These are phyloP conservation scores for Sphaceloma murrayae DNA, from an alignment of 2,329 filamentous ascomycete genomes.

Conservation along the genomic window DNA sequence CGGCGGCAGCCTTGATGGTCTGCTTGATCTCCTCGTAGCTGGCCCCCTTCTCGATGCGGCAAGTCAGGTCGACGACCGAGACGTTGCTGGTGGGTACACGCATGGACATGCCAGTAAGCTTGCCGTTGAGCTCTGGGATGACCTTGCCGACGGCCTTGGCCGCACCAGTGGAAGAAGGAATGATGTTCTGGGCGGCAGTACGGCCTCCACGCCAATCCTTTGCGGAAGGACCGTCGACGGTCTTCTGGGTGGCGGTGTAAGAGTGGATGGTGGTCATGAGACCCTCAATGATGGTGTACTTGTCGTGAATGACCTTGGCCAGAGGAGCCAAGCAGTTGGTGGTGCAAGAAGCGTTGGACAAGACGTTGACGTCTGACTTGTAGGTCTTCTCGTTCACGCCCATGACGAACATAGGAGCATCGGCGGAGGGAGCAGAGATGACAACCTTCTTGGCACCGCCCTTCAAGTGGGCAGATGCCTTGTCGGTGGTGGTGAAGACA, in stretches of 20 bases:
- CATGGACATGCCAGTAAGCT: conserved; percentile 99
- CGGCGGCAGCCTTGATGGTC: conserved; percentile 72
- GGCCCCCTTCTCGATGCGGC: conserved; percentile 84
- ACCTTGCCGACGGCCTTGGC: conserved; percentile 99
- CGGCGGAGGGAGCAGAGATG: conserved; percentile 79
- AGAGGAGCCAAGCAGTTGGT: conserved; percentile 99
- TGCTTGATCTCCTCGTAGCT: conserved; percentile 87
- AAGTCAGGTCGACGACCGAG: conserved; percentile 95
- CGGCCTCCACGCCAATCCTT: conserved; percentile 99
- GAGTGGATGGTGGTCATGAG: conserved; percentile 99
- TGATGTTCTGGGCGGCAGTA: conserved; percentile 99
- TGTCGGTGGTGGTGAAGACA: conserved; percentile 98
- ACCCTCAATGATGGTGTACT: conserved; percentile 94
- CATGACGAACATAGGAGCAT: conserved; percentile 99
- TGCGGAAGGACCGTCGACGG: conserved; percentile 89
- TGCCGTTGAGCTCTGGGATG: conserved; percentile 95
- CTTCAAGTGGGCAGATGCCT: conserved; percentile 88
- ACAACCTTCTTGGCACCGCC: conserved; percentile 93
- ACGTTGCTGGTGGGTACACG: conserved; percentile 98
- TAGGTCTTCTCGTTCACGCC: conserved; percentile 95
- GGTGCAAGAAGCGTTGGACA: conserved; percentile 99
- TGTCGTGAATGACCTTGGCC: conserved; percentile 98
- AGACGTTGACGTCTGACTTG: conserved; percentile 80
- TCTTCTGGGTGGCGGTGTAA: conserved; percentile 99
- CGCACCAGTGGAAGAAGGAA: conserved; percentile 96